These are phyloP conservation scores for Paspalum notatum DNA, from an alignment of 176 grass and related monocot species.

Conservation along the genomic window DNA sequence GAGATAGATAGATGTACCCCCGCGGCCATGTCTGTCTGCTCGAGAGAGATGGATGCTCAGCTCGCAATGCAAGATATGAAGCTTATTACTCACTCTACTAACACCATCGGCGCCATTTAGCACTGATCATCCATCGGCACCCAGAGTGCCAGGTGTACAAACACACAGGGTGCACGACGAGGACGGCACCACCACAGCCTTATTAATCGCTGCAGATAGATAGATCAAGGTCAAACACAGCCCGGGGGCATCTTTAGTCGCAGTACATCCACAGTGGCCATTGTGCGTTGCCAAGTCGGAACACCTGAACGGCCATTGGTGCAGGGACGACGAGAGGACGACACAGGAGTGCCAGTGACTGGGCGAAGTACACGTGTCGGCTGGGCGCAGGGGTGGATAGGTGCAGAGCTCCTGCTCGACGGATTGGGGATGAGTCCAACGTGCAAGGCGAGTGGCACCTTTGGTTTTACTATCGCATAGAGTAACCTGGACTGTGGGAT, in stretches of 20 bases:
- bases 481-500: background rate
- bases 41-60: constrained; percentile 9
- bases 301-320: background rate
- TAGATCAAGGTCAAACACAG: constrained; percentile 7
- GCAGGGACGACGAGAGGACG: background rate
- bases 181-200: background rate
- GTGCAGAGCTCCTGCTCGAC: background rate
- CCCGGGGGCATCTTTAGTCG: background rate
- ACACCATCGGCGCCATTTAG: constrained; percentile 7
- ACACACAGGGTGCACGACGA: background rate
- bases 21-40: background rate
- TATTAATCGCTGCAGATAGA: background rate
- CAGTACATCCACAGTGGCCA: background rate
- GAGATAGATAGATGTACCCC: background rate
- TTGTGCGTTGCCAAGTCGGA: background rate
- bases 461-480: constrained; percentile 17
- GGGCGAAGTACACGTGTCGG: background rate
- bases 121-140: background rate
- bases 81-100: background rate
- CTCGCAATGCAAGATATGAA: background rate
- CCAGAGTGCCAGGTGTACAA: background rate
- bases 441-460: background rate
- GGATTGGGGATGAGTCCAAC: background rate
- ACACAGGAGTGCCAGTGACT: background rate
- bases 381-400: background rate